phyloP scores from a whole-genome alignment of 2,329 filamentous ascomycete species.

The Hypoxylon rubiginosum region DNA sequence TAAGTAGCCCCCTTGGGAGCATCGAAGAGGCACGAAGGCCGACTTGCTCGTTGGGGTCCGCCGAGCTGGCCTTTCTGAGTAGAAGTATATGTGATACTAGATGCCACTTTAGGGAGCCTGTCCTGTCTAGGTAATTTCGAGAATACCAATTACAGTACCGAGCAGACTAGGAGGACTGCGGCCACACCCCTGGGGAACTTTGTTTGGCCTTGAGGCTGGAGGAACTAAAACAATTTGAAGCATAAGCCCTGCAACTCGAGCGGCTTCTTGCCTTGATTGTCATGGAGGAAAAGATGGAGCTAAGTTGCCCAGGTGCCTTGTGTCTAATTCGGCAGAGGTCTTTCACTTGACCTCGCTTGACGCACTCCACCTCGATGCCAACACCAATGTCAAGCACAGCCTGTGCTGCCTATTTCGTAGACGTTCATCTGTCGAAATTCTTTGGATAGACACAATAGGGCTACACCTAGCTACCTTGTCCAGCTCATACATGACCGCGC shows the following conservation, averaged over 20 bases:
- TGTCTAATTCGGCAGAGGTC: conserved; percentile 40
- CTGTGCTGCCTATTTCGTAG: conserved; percentile 37
- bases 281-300: conserved; percentile 39
- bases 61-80: conserved; percentile 9
- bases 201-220: conserved; percentile 45
- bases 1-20: conserved; percentile 15
- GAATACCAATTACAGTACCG: conserved; percentile 42
- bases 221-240: conserved; percentile 47
- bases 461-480: conserved; percentile 47
- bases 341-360: conserved; percentile 42
- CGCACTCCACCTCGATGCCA: conserved; percentile 38
- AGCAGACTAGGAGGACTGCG: conserved; percentile 38
- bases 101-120: conserved; percentile 31
- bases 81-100: conserved; percentile 42
- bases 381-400: conserved; percentile 34
- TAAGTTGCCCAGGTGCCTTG: conserved; percentile 38
- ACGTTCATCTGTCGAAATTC: conserved; percentile 35
- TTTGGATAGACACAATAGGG: conserved; percentile 40
- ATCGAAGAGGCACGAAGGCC: conserved; percentile 19
- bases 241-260: conserved; percentile 49
- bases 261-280: conserved; percentile 54
- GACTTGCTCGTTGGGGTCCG: conserved; percentile 9
- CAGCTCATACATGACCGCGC: conserved; percentile 39
- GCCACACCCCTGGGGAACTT: conserved; percentile 37
- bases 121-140: conserved; percentile 38